Evolutionary conservation across 129 eudicot genomes (phyloP).

Genomic region (Flaveria trinervia): DNA sequence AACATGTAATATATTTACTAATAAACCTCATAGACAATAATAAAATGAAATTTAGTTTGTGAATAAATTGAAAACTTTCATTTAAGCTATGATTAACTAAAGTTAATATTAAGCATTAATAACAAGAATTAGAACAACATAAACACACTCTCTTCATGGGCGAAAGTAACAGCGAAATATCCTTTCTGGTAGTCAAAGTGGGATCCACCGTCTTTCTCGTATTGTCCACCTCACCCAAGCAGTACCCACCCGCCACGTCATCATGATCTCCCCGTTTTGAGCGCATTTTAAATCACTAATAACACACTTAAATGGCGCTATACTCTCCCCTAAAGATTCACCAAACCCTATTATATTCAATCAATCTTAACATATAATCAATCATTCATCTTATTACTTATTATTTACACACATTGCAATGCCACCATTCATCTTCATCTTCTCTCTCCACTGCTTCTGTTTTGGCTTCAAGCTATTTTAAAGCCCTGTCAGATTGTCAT

Average conservation of each 20-base stretch:
- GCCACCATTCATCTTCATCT: slow-evolving; percentile 13
- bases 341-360: slow-evolving; percentile 14
- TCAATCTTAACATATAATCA: slow-evolving; percentile 14
- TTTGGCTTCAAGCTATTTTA: slow-evolving; percentile 43
- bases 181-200: not conserved
- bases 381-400: no score
- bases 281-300: slow-evolving; percentile 6
- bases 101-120: no score
- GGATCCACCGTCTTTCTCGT: slow-evolving; percentile 24
- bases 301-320: slow-evolving; percentile 23
- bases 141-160: no score
- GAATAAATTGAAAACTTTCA: no score
- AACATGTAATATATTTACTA: no score
- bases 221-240: slow-evolving; percentile 24
- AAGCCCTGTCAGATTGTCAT: slow-evolving; percentile 34
- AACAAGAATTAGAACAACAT: no score
- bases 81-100: no score
- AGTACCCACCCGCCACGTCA: slow-evolving; percentile 31
- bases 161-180: no score
- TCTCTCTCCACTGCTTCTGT: slow-evolving; percentile 46
- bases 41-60: no score
- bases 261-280: slow-evolving; percentile 13
- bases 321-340: slow-evolving; percentile 15
- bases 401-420: slow-evolving; percentile 28
- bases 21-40: no score